Conservation (phyloP, 768 basidiomycete genomes). For the Termitomyces sp. region DNA sequence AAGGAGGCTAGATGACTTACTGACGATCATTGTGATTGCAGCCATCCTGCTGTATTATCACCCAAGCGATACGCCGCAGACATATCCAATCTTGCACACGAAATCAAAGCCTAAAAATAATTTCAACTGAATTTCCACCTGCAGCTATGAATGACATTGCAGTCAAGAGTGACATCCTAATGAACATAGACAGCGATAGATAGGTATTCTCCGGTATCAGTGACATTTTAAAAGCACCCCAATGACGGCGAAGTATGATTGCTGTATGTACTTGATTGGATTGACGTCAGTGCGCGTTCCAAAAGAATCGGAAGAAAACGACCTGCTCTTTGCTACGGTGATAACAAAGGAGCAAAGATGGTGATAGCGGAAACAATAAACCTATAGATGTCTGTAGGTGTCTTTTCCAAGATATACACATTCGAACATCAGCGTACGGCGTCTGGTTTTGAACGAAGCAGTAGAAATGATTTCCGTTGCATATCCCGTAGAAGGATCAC, state of each 20-base stretch:
- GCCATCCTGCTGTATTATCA: conserved; percentile 3
- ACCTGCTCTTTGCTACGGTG: background rate
- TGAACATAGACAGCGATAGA: background rate
- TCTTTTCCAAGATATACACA: background rate
- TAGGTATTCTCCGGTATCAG: background rate
- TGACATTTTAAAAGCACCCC: background rate
- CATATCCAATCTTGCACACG: background rate
- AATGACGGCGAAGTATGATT: background rate
- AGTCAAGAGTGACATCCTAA: background rate
- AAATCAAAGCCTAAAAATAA: background rate
- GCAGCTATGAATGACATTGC: background rate
- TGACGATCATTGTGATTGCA: conserved; percentile 11
- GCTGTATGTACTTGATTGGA: background rate
- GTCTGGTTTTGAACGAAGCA: conserved; percentile 9
- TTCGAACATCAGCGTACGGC: conserved; percentile 8
- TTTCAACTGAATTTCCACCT: background rate
- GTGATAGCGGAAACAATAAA: background rate
- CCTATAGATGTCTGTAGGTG: background rate
- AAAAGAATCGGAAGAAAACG: background rate
- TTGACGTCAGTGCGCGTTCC: background rate
- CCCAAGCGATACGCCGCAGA: background rate
- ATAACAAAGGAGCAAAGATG: background rate
- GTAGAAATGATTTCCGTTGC: conserved; percentile 12
- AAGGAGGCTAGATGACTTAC: background rate
- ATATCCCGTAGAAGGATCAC: conserved; percentile 2